Evolutionary conservation across 2,329 filamentous ascomycete genomes (phyloP), one percentile per base, ranked within the genome.

Genomic region (Myriangium duriaei): DNA sequence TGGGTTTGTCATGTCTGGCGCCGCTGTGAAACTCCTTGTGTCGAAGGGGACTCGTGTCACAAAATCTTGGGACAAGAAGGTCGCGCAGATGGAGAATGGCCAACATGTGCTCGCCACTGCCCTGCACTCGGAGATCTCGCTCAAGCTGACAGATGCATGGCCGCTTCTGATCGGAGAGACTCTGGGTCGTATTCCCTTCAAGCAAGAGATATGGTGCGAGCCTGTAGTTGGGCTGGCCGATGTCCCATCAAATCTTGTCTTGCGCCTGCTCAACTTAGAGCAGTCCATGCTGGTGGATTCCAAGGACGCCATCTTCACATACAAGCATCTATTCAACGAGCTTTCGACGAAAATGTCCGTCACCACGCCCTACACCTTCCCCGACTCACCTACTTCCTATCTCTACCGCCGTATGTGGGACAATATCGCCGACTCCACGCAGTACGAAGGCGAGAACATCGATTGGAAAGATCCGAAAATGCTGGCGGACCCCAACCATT

Each of bases 211-310:
- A 12, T 55, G 51, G 51, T 55, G 52, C 39, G 38, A 40, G 24
- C 45, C 48, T 1, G 43, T 47, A 13, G 40, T 54, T 2, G 53
- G 51, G 7, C 41, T 47, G 19, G 47, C 51, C 37, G 46, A 53
- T 18, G 33, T 54, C 19, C 17, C 36, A 14, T 39, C 36, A n/a
- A 30, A 39, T 15, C 29, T 39, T 6, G 36, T 30, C 6, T 30
- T 39, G 4, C 36, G 36, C 2, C 30, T 39, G 28, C 28, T 39
- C 3, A 16, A 19, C 7, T 13, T 16, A n/a, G 36, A 39, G 18
- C 36, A 39, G 24, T 13, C 29, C 41, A 26, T 30, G 39, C 11
- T 46, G 45, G 32, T 19, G 34, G 7, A 14, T 30, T 32, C 36
- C 10, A 32, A 12, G 4, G 30, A 31, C 7, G 37, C 40, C 12